Base-by-base conservation (phyloP, 805 yeast species). In the Komagataella pseudopastoris region DNA sequence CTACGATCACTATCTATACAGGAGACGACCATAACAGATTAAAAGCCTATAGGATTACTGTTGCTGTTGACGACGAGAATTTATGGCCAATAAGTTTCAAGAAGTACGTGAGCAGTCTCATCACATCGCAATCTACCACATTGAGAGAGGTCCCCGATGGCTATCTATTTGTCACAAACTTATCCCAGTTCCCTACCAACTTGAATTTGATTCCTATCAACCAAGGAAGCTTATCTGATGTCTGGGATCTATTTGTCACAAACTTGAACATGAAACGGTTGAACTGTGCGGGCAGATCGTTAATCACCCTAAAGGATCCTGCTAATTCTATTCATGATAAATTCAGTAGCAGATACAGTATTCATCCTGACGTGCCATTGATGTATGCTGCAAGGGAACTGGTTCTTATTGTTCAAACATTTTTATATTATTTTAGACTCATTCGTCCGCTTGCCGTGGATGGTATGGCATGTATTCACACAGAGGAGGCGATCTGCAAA, bases 231-330 rank as follows among this genome's bases (percentile, higher is more conserved):
- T 59, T 68, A 6, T 66, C 75, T 24, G 65, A 70, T 0, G 70
- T 78, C 2, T 78, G 83, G 71, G 71, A 71, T 18, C 65, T 69
- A 47, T 91, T 87, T 61, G 75, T 77, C 50, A 79, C 87, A 7
- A 90, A 89, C 61, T 81, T 86, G 51, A 82, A 89, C 65, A 68
- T 93, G 58, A 78, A 85, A 56, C 77, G 87, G 58, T 63, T 89
- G 50, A 80, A 82, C 20, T 91, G 98, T 65, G 85, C 88, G 51
- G 95, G 97, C 7, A 71, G 99, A 53, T 81, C 96, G 0, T 83
- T 89, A 0, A 71, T 89, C 48, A 66, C 88, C 39, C 71, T 86
- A 10, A 72, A 81, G n/a, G 71, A 72, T 30, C 88, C 96, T 0
- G 70, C 95, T 0, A 87, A 80, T 58, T 85, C 96, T 0, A 77